Evolutionary conservation across 2,329 filamentous ascomycete species (phyloP).

Genomic region (Diplodia seriata): DNA sequence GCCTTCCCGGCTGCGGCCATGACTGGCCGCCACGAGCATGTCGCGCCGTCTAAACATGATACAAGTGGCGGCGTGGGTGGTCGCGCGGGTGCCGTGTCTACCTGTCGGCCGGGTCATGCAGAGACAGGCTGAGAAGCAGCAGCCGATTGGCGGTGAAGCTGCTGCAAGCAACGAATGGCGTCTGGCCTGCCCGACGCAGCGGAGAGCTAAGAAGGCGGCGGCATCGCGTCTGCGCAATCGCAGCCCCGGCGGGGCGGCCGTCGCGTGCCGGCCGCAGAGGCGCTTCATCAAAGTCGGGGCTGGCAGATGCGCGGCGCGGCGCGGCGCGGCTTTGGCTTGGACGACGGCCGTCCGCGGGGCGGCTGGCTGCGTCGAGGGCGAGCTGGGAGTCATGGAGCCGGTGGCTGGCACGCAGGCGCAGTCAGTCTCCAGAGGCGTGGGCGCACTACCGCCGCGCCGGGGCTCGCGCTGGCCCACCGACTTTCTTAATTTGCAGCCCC

Average conservation of each 20-base stretch:
- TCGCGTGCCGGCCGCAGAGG: slow-evolving; percentile 9
- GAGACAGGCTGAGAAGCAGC: slow-evolving; percentile 3
- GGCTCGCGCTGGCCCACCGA: slow-evolving; percentile 14
- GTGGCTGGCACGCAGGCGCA: background rate
- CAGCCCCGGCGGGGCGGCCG: background rate
- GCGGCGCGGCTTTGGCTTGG: background rate
- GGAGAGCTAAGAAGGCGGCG: slow-evolving; percentile 3
- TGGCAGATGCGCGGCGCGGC: background rate
- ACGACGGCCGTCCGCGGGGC: background rate
- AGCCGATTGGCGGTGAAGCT: slow-evolving; percentile 23
- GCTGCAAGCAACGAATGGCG: slow-evolving; percentile 4
- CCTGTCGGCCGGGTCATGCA: slow-evolving; percentile 21
- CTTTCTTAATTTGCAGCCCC: slow-evolving; percentile 24
- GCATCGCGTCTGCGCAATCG: background rate
- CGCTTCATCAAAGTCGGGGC: background rate
- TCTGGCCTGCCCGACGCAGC: slow-evolving; percentile 4
- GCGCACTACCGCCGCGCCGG: slow-evolving; percentile 10
- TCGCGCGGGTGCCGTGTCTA: slow-evolving; percentile 11
- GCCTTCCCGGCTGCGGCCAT: background rate
- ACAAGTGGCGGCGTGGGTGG: slow-evolving; percentile 21
- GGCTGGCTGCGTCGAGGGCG: background rate
- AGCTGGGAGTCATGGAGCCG: background rate
- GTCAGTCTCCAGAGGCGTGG: slow-evolving; percentile 8
- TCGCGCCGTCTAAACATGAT: slow-evolving; percentile 20
- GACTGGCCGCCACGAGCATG: slow-evolving; percentile 24